Base-by-base conservation (phyloP, 2,329 filamentous ascomycete genomes). In the Nannizzia gypsea region DNA sequence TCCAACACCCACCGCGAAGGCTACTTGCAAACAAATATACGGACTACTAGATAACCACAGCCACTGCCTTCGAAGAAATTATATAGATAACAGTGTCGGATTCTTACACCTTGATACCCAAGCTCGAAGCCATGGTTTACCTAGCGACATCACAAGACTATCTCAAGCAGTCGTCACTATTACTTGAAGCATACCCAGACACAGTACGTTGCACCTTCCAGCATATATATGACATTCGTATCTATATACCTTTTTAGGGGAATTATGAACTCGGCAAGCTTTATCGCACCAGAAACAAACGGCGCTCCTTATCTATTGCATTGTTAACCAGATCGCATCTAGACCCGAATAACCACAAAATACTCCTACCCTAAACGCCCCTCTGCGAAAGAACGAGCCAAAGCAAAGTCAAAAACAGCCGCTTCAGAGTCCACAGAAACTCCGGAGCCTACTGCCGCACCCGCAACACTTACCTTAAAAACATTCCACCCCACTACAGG, bases 261-360 rank as follows among this genome's bases (percentile, higher is more conserved):
- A 46, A 20, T 20, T 11, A 46, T 9, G 3, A 48, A 22, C 11
- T 8, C 13, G 20, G 44, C 11, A 34, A 31, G 58, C 8, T 36
- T 60, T 59, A 17, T 15, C n/a, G 15, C 38, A 15, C 22, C 2
- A n/a, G 20, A 20, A 28, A 40, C 15, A 20, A 13, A 15, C n/a
- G 2, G 26, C 17, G 2, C 48, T 26, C 20, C 8, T 26, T 5
- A 34, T 24, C 26, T 42, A 34, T 34, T 17, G 13, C 20, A 28
- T n/a, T 48, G 31, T 4, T 57, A 52, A 61, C 55, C 38, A 63
- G 60, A 54, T 20, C 24, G 22, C 15, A 60, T 28, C 20, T 69
- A 96, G 91, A 91, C 92, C 55, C 83, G 85, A 69, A 89, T 97
- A 77, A 95, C 90, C 66, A 96, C 91, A 64, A 90, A 88, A 80